These are phyloP conservation scores for Rosa hybrid DNA, from an alignment of 331 rosid genomes.

Conservation along the genomic window DNA sequence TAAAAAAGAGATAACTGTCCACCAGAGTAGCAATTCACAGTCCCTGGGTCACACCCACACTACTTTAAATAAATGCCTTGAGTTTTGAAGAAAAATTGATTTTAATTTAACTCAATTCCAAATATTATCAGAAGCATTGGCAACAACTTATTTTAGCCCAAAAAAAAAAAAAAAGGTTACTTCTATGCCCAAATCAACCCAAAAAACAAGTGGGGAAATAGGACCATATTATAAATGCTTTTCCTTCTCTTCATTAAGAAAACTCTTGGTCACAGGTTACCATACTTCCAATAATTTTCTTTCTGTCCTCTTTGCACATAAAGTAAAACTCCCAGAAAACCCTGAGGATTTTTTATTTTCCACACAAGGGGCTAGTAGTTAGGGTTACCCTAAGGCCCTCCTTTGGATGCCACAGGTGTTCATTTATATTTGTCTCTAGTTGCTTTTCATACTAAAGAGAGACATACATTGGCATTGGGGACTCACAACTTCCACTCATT, in stretches of 20 bases:
- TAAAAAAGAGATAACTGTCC: too few species aligned
- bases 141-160: neutral
- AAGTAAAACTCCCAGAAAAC: neutral
- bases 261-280: neutral
- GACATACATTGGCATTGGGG: neutral
- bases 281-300: neutral
- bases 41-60: too few species aligned
- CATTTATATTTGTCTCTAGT: neutral
- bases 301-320: neutral
- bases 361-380: neutral
- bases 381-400: conserved; percentile 1
- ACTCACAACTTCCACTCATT: neutral
- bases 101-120: neutral
- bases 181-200: neutral
- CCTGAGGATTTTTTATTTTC: neutral
- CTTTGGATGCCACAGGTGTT: neutral
- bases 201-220: neutral
- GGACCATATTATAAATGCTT: neutral
- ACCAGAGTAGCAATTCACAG: too few species aligned
- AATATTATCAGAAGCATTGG: neutral
- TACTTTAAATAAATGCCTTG: neutral
- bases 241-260: neutral
- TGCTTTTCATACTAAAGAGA: neutral
- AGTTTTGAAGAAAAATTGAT: neutral
- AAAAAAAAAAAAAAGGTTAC: neutral